These are phyloP conservation scores for Globisporangium parvum DNA, from an alignment of 352 stramenopile species.

Conservation along the genomic window DNA sequence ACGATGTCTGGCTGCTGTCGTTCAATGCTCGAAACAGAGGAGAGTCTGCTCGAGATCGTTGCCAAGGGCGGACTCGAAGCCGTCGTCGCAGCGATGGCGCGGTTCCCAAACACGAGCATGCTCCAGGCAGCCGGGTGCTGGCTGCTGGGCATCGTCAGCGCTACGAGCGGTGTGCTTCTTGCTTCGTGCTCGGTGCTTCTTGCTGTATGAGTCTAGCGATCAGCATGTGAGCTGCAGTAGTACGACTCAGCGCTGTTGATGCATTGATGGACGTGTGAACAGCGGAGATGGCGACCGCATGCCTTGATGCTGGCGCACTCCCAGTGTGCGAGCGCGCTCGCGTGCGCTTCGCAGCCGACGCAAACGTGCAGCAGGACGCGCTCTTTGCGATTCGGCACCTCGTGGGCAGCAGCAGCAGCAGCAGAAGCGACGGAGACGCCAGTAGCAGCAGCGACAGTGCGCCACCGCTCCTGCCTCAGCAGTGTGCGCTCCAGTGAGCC, in stretches of 20 bases:
- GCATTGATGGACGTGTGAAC: neutral
- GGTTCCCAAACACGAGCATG: conserved; percentile 31
- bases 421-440: neutral
- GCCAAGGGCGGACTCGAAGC: conserved; percentile 41
- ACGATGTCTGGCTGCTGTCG: too few relatives aligned
- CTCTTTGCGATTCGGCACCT: conserved; percentile 36
- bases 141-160: conserved; percentile 44
- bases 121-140: conserved; percentile 50
- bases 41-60: conserved; percentile 52
- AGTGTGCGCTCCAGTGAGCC: conserved; percentile 1
- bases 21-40: conserved; percentile 15
- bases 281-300: conserved; percentile 43
- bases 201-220: too few relatives aligned
- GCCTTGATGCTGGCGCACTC: conserved; percentile 42
- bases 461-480: neutral
- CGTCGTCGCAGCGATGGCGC: conserved; percentile 43
- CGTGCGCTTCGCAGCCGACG: conserved; percentile 33
- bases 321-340: conserved; percentile 47
- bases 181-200: neutral
- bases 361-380: conserved; percentile 49
- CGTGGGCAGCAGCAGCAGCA: conserved; percentile 7
- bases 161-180: conserved; percentile 28
- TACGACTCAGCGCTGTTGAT: too few relatives aligned
- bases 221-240: too few relatives aligned
- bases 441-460: too few relatives aligned